Conservation (phyloP, 805 yeast genomes). For the Sugiyamaella boreocaroliniensis region DNA sequence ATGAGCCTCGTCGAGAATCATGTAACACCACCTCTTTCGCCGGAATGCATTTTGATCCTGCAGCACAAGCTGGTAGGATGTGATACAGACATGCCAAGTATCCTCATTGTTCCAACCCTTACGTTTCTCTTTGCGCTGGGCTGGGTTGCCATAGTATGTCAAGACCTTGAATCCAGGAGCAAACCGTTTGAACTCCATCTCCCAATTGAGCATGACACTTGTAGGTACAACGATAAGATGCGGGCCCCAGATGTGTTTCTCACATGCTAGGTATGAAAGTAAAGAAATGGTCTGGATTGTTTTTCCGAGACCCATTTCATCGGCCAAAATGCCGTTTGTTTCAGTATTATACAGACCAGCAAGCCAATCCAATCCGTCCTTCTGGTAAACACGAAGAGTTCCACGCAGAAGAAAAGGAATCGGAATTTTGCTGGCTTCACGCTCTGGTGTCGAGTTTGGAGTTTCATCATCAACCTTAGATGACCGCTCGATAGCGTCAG, state of each 20-base stretch:
- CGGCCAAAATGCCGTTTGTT: conserved; percentile 95
- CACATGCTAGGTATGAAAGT: conserved; percentile 83
- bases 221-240: conserved; percentile 96
- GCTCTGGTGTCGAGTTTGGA: conserved; percentile 16
- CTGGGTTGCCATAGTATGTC: conserved; percentile 95
- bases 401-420: conserved; percentile 71
- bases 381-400: conserved; percentile 80
- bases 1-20: conserved; percentile 95
- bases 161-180: conserved; percentile 96
- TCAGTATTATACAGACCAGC: conserved; percentile 87
- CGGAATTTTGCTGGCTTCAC: conserved; percentile 5
- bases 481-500: conserved; percentile 8
- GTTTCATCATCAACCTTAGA: conserved; percentile 8
- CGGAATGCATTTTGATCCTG: conserved; percentile 94
- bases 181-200: conserved; percentile 96
- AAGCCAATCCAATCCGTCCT: conserved; percentile 94
- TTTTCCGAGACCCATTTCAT: conserved; percentile 96
- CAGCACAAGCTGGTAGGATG: conserved; percentile 94
- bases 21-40: conserved; percentile 89
- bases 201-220: conserved; percentile 97
- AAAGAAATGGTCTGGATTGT: conserved; percentile 93
- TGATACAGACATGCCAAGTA: conserved; percentile 92
- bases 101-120: conserved; percentile 97
- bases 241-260: conserved; percentile 95
- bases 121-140: conserved; percentile 90